Evolutionary conservation across 345 rosid species (phyloP), one percentile per base, ranked within the genome.

Genomic region (Leavenworthia alabamica): DNA sequence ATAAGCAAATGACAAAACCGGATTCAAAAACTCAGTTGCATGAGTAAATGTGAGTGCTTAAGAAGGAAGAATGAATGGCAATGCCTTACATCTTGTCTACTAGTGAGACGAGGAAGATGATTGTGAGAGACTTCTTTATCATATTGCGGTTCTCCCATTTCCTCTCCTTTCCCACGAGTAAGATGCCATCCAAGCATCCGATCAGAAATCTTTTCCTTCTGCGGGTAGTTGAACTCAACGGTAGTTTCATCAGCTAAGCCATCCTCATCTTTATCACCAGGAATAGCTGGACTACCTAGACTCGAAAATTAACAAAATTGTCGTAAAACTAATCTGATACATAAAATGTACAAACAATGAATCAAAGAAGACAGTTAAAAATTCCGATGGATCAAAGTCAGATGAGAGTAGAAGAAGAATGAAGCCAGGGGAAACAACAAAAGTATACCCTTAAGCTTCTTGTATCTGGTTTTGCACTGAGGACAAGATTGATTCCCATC

Each of bases 381-480:
- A 23, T 14, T 23, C 4, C 6, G 35, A 44, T 35, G 15, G 15
- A 62, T 29, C 39, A 47, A 49, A 36, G 5, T 24, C 23, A 56
- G 39, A 64, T 62, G n/a, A n/a, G n/a, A n/a, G n/a, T n/a, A n/a
- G n/a, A n/a, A n/a, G n/a, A n/a, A n/a, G n/a, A n/a, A n/a, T n/a
- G n/a, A n/a, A n/a, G n/a, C n/a, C n/a, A n/a, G n/a, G n/a, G n/a
- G n/a, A n/a, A n/a, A n/a, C n/a, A n/a, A n/a, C n/a, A n/a, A n/a
- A n/a, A n/a, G 16, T 8, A 16, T 19, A 81, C 99, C 97, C 75
- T 83, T 86, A 67, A 71, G 97, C 66, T 80, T 82, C 83, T 68
- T 83, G 84, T 93, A 93, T 66, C 81, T 76, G n/a, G 97, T 86
- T 80, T 93, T 93, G 84, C 99, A 93, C 52, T 87, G 96, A 67